A percentile compares a stretch with the other conserved stretches of the same genome.
Conservation (phyloP, 768 basidiomycete species). For the Tulasnella sp. region DNA sequence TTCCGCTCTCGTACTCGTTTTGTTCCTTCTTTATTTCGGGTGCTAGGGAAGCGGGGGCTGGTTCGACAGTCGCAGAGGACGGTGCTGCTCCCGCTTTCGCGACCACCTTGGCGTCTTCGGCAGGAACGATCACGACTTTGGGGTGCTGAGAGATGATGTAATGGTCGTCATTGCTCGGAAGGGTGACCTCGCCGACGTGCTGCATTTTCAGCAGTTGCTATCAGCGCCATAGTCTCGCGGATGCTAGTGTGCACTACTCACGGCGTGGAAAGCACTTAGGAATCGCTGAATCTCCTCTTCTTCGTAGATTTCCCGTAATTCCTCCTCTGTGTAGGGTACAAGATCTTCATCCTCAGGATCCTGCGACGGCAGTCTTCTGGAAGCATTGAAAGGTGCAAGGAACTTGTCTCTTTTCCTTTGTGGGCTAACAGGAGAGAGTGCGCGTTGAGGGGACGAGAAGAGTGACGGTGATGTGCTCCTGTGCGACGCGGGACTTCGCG, state of each 20-base stretch:
- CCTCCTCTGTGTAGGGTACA: slow-evolving; percentile 24
- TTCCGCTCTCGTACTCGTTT: neutral
- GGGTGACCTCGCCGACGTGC: slow-evolving; percentile 64
- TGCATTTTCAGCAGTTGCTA: slow-evolving; percentile 38
- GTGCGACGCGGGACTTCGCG: neutral
- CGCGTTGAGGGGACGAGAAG: neutral
- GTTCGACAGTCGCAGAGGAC: slow-evolving; percentile 13
- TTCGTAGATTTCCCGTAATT: slow-evolving; percentile 63
- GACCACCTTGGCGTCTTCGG: slow-evolving; percentile 33
- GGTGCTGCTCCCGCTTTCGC: slow-evolving; percentile 30
- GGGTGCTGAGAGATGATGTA: slow-evolving; percentile 25
- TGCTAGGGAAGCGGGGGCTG: slow-evolving; percentile 9
- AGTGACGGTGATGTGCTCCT: neutral
- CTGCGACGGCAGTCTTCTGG: neutral
- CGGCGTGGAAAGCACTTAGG: slow-evolving; percentile 62
- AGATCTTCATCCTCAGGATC: neutral
- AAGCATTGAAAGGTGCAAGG: slow-evolving; percentile 2
- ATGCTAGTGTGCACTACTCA: slow-evolving; percentile 43
- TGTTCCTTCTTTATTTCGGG: neutral
- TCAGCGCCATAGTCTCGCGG: neutral
- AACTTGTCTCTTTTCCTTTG: neutral
- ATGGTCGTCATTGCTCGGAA: slow-evolving; percentile 38
- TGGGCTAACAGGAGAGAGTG: neutral
- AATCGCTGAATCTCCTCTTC: slow-evolving; percentile 67
- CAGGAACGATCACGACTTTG: slow-evolving; percentile 42